A percentile compares a stretch with the other conserved stretches of the same genome.
Evolutionary conservation across 805 yeast genomes (phyloP).

Genomic region (Torulaspora indica): DNA sequence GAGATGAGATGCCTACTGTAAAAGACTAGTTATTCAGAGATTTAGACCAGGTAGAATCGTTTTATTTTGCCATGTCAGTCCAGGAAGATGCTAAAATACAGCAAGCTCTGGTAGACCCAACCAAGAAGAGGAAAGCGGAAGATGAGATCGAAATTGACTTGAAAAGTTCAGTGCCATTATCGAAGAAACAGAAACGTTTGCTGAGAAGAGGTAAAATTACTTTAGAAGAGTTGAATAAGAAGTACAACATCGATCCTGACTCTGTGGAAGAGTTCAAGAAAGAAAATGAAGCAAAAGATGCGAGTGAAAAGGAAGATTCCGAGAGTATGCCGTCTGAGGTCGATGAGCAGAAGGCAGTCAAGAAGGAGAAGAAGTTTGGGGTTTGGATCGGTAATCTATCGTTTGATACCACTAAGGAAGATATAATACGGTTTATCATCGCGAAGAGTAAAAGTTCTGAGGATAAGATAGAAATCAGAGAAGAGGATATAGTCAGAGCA

Average conservation of each 20-base stretch:
- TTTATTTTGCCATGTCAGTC: background rate
- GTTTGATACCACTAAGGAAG: constrained; percentile 76
- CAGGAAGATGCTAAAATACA: constrained; percentile 29
- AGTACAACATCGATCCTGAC: constrained; percentile 38
- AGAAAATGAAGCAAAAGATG: constrained; percentile 36
- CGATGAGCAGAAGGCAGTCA: constrained; percentile 15
- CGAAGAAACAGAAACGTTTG: constrained; percentile 85
- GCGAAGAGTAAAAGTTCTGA: constrained; percentile 49
- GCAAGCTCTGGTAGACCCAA: constrained; percentile 35
- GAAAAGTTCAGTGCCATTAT: constrained; percentile 69
- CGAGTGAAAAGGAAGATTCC: constrained; percentile 34
- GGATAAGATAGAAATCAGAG: constrained; percentile 42
- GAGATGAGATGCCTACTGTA: constrained; percentile 9
- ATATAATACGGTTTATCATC: constrained; percentile 58
- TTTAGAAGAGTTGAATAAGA: constrained; percentile 48
- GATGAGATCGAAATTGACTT: constrained; percentile 67
- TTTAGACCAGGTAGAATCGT: background rate
- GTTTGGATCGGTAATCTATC: constrained; percentile 95
- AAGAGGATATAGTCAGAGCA: constrained; percentile 63
- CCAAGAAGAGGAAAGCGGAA: constrained; percentile 38
- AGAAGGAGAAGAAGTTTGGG: constrained; percentile 47
- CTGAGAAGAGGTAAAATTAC: constrained; percentile 72
- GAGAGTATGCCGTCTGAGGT: constrained; percentile 22
- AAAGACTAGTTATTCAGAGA: background rate
- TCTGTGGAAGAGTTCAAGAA: constrained; percentile 37